phyloP scores from a whole-genome alignment of 768 basidiomycete genomes.

The Trametes punicea region DNA sequence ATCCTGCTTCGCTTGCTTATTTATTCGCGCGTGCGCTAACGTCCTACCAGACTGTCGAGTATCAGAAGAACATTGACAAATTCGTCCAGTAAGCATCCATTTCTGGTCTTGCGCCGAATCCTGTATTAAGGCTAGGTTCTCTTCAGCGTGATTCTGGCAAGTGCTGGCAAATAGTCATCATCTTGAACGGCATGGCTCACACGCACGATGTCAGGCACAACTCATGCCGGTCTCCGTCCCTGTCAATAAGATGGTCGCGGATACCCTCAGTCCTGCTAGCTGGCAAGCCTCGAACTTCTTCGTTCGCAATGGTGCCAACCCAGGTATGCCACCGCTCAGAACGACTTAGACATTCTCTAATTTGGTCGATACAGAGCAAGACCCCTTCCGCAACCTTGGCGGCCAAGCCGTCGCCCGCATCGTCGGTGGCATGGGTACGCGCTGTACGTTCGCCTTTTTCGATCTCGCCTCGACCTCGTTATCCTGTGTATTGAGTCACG shows the following conservation, averaged over 20 bases:
- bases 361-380: conserved; percentile 13
- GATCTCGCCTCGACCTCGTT: not conserved
- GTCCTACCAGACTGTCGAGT: conserved; percentile 17
- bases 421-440: conserved; percentile 28
- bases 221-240: conserved; percentile 1
- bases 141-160: not conserved
- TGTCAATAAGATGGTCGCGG: not conserved
- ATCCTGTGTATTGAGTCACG: too few species aligned
- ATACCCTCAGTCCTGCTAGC: not conserved
- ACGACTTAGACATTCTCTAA: too few species aligned
- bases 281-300: conserved; percentile 1
- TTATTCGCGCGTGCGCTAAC: not conserved
- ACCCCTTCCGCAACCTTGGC: conserved; percentile 20
- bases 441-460: not conserved
- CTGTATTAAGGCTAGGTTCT: not conserved
- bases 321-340: too few species aligned
- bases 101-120: not conserved
- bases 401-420: conserved; percentile 25
- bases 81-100: conserved; percentile 27
- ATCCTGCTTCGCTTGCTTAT: not conserved
- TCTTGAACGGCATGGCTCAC: too few species aligned
- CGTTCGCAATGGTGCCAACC: not conserved
- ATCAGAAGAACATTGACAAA: conserved; percentile 34
- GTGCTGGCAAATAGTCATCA: not conserved
- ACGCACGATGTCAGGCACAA: not conserved